Evolutionary conservation across 129 eudicot genomes (phyloP).

Genomic region (Flaveria robusta): DNA sequence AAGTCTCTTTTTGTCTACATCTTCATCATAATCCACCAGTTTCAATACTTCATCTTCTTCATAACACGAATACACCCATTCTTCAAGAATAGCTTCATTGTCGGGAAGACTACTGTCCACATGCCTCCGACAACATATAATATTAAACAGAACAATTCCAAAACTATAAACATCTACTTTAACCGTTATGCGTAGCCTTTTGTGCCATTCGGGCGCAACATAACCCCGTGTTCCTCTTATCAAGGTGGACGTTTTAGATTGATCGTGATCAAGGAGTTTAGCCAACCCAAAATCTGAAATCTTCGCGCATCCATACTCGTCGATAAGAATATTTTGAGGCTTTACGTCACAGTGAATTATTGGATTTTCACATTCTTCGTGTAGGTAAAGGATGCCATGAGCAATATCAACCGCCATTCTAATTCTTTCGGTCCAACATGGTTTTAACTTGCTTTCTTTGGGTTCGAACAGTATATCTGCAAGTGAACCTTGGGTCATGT

Average conservation of each 20-base stretch:
- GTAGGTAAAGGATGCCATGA: constrained; percentile 33
- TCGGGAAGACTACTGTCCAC: constrained; percentile 26
- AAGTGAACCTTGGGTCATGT: constrained; percentile 53
- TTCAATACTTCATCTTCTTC: constrained; percentile 4
- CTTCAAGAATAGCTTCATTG: constrained; percentile 30
- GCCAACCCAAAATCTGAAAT: constrained; percentile 39
- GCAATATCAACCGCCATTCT: constrained; percentile 33
- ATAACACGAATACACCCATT: constrained; percentile 33
- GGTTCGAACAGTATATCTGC: constrained; percentile 37
- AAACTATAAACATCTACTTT: constrained; percentile 41
- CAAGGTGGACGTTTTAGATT: constrained; percentile 26
- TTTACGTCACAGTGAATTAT: constrained; percentile 51
- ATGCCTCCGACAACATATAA: constrained; percentile 27
- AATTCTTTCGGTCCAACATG: constrained; percentile 33
- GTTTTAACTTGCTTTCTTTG: constrained; percentile 19
- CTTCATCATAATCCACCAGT: constrained; percentile 20
- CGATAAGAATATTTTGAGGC: constrained; percentile 47
- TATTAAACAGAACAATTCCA: constrained; percentile 32
- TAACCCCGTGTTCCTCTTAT: constrained; percentile 36
- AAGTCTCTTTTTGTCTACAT: constrained; percentile 2
- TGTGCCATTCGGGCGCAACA: constrained; percentile 40
- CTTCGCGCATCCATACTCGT: constrained; percentile 32
- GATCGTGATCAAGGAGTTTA: constrained; percentile 31
- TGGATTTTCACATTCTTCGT: constrained; percentile 40
- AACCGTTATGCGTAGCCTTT: constrained; percentile 18